Evolutionary conservation across 768 basidiomycete genomes (phyloP), one percentile per base, ranked within the genome.

Genomic region (Suillus discolor): DNA sequence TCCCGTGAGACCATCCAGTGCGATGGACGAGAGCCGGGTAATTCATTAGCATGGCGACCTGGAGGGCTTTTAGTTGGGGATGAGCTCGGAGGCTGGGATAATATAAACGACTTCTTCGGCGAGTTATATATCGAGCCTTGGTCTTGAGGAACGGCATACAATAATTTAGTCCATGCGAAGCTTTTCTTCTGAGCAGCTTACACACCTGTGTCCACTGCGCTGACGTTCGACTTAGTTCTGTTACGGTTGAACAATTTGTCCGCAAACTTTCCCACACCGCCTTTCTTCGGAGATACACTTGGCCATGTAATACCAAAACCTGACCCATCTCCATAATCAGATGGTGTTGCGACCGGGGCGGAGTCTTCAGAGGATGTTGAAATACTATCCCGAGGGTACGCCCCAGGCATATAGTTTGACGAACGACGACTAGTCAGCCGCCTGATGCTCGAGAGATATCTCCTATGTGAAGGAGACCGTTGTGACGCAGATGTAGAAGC

Each of bases 291-390:
- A 7, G 84, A 83, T 63, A 81, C 64, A 23, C 78, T 80, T 2
- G 86, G 85, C 83, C 85, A 87, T 7, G 78, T 72, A 45, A 83
- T 74, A 1, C 80, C 77, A 25, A 74, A 72, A 57, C 76, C 51
- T 67, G 76, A 70, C 54, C 72, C 68, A 39, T 73, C 69, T 66
- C 79, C 74, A 70, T 79, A 74, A 66, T 87, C 79, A 8, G 88
- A 83, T 36, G 89, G 89, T 23, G 87, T 89, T 7, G 81, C 77
- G n/a, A 88, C 82, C 25, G 83, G 78, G 39, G 82, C 81, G 31
- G 88, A 89, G 69, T 91, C 89, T 68, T 92, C 90, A 7, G 87
- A 89, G 0, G 89, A 91, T 63, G 88, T 76, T 31, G 88, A 89
- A 62, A 85, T 78, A 71, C 90, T 92, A 42, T 85, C 78, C 18